A percentile compares a stretch with the other conserved stretches of the same genome.
These are phyloP conservation scores for Poa pratensis DNA, from an alignment of 176 grass and related monocot genomes.

Conservation along the genomic window DNA sequence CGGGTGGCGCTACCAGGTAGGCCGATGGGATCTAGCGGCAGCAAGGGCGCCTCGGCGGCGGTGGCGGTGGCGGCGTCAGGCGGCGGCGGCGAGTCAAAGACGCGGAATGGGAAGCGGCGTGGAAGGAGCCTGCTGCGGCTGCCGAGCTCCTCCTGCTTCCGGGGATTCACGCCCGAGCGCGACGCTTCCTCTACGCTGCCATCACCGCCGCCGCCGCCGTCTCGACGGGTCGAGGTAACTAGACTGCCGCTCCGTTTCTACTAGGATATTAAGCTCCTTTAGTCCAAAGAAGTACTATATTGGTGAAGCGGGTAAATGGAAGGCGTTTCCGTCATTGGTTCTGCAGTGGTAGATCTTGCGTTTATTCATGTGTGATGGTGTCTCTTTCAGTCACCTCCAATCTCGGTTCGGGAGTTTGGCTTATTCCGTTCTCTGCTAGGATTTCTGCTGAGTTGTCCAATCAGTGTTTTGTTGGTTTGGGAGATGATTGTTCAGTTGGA, in stretches of 20 bases:
- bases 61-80: not conserved
- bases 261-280: no score
- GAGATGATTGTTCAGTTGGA: not conserved
- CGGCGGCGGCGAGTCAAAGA: constrained; percentile 1
- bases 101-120: constrained; percentile 40
- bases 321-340: not conserved
- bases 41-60: constrained; percentile 59
- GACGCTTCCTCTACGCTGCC: constrained; percentile 29
- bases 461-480: not conserved
- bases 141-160: constrained; percentile 79
- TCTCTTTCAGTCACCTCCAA: not conserved
- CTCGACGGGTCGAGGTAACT: constrained; percentile 34
- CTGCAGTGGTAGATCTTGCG: constrained; percentile 34
- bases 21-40: constrained; percentile 83
- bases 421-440: not conserved
- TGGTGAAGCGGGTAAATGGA: not conserved
- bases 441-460: not conserved
- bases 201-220: not conserved
- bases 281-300: not conserved
- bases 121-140: constrained; percentile 47
- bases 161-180: constrained; percentile 41
- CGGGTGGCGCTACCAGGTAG: not conserved
- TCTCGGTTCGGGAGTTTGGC: not conserved
- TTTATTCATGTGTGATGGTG: not conserved
- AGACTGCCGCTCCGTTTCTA: not conserved